Percentiles rank a stretch among this genome's conserved stretches.
These are phyloP conservation scores for Amniculicola lignicola DNA, from an alignment of 495 filamentous ascomycete species.

Conservation along the genomic window DNA sequence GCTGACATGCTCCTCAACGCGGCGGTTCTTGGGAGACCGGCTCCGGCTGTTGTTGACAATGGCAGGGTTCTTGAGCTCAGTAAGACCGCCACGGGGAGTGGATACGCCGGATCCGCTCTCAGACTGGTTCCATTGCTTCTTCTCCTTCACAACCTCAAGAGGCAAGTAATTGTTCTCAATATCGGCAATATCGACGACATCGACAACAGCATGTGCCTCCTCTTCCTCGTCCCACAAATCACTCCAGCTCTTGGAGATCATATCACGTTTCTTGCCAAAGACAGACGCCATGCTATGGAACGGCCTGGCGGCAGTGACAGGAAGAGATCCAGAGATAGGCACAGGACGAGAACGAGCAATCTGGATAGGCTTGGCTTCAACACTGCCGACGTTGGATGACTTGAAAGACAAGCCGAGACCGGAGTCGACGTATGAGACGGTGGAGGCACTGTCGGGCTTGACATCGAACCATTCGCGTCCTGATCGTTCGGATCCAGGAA, in stretches of 20 bases:
- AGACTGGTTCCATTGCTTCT: conserved; percentile 28
- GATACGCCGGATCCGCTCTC: conserved; percentile 34
- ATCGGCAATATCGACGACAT: no score
- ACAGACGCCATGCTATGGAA: conserved; percentile 68
- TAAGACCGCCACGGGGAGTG: conserved; percentile 39
- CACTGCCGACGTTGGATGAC: conserved; percentile 53
- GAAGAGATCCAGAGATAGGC: conserved; percentile 72
- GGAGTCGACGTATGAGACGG: conserved; percentile 76
- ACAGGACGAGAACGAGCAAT: conserved; percentile 47
- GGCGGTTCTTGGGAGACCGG: conserved; percentile 27
- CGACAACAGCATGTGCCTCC: conserved; percentile 47
- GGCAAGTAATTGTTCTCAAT: conserved; percentile 32
- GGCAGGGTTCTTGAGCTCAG: conserved; percentile 40
- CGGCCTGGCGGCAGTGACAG: conserved; percentile 60
- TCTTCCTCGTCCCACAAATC: conserved; percentile 94
- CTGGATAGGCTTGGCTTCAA: conserved; percentile 39
- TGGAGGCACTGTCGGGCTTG: conserved; percentile 67
- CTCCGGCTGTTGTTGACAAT: conserved; percentile 38
- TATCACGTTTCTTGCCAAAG: conserved; percentile 69
- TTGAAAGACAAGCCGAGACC: conserved; percentile 66
- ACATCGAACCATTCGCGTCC: conserved; percentile 44
- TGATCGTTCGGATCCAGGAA: conserved; percentile 69
- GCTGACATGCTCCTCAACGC: conserved; percentile 45
- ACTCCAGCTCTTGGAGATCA: conserved; percentile 94
- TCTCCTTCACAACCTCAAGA: conserved; percentile 27